These are phyloP conservation scores for Xylariaceae sp. DNA, from an alignment of 2,329 filamentous ascomycete genomes.

Conservation along the genomic window DNA sequence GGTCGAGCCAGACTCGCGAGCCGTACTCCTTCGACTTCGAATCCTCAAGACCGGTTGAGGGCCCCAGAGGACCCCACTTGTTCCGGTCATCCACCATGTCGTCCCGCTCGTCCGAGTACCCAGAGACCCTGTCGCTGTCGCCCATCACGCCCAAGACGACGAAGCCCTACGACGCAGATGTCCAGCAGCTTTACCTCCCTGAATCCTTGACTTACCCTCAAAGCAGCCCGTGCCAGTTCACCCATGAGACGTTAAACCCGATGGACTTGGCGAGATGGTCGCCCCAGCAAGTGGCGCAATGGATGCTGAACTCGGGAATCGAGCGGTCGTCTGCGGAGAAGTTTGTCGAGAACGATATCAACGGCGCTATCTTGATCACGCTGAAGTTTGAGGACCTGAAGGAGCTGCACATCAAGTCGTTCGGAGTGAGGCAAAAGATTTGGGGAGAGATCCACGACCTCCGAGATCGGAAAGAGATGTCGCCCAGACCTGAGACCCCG, in stretches of 20 bases:
- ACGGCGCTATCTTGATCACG: constrained; percentile 79
- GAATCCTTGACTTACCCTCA: constrained; percentile 36
- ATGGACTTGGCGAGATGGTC: constrained; percentile 61
- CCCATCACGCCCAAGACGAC: constrained; percentile 64
- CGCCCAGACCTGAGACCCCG: constrained; percentile 51
- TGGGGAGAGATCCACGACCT: constrained; percentile 75
- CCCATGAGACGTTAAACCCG: constrained; percentile 52
- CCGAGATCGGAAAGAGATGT: constrained; percentile 49
- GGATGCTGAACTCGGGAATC: constrained; percentile 80
- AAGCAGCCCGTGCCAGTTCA: constrained; percentile 48
- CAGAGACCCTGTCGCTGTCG: constrained; percentile 61
- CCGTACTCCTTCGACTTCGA: constrained; percentile 58
- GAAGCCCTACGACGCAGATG: constrained; percentile 35
- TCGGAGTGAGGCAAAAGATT: constrained; percentile 71
- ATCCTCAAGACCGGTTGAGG: constrained; percentile 63
- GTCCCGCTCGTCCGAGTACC: constrained; percentile 46
- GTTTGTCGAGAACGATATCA: constrained; percentile 90
- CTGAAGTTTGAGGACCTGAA: constrained; percentile 84
- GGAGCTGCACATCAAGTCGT: constrained; percentile 74
- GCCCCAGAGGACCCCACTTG: constrained; percentile 79
- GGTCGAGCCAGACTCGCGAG: constrained; percentile 56
- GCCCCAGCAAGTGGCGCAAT: constrained; percentile 72
- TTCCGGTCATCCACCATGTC: constrained; percentile 66
- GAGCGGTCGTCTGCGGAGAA: constrained; percentile 72
- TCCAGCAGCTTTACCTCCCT: constrained; percentile 34